phyloP scores from a whole-genome alignment of 2,329 filamentous ascomycete genomes.

The Capronia coronata region DNA sequence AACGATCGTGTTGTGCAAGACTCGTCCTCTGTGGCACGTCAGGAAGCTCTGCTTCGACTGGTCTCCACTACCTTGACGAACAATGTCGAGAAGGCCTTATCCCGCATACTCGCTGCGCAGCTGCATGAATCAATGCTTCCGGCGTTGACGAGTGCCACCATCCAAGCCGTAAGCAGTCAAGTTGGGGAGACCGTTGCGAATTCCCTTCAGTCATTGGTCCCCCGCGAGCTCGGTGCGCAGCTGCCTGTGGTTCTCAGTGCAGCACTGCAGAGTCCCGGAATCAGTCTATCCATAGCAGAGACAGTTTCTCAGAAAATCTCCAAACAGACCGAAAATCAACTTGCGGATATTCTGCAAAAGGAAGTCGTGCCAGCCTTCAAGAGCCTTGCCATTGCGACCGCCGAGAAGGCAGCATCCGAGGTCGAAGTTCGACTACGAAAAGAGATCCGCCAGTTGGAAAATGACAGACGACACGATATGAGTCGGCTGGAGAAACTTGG shows the following conservation, averaged over 20 bases:
- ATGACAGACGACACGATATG: slow-evolving; percentile 47
- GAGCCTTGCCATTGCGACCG: slow-evolving; percentile 57
- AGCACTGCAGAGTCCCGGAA: slow-evolving; percentile 65
- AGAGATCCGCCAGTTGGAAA: slow-evolving; percentile 49
- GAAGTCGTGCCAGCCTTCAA: slow-evolving; percentile 62
- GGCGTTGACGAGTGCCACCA: slow-evolving; percentile 60
- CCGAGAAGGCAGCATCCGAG: slow-evolving; percentile 61
- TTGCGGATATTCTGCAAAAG: slow-evolving; percentile 55
- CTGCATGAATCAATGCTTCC: slow-evolving; percentile 73
- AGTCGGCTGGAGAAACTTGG: slow-evolving; percentile 58
- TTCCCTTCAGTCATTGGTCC: slow-evolving; percentile 59
- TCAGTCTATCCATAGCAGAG: slow-evolving; percentile 67
- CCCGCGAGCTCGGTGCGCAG: slow-evolving; percentile 64
- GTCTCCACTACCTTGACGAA: slow-evolving; percentile 63
- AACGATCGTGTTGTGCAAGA: slow-evolving; percentile 63
- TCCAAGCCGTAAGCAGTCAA: slow-evolving; percentile 63
- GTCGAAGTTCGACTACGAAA: slow-evolving; percentile 56
- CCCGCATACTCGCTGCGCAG: slow-evolving; percentile 67
- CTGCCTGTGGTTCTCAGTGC: slow-evolving; percentile 62
- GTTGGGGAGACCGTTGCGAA: slow-evolving; percentile 62
- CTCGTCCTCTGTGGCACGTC: slow-evolving; percentile 57
- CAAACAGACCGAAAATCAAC: slow-evolving; percentile 62
- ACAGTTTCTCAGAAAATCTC: slow-evolving; percentile 62
- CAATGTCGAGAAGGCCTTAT: slow-evolving; percentile 68
- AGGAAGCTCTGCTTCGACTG: slow-evolving; percentile 62